phyloP scores from a whole-genome alignment of 495 filamentous ascomycete species.

The Penicillium silybi region DNA sequence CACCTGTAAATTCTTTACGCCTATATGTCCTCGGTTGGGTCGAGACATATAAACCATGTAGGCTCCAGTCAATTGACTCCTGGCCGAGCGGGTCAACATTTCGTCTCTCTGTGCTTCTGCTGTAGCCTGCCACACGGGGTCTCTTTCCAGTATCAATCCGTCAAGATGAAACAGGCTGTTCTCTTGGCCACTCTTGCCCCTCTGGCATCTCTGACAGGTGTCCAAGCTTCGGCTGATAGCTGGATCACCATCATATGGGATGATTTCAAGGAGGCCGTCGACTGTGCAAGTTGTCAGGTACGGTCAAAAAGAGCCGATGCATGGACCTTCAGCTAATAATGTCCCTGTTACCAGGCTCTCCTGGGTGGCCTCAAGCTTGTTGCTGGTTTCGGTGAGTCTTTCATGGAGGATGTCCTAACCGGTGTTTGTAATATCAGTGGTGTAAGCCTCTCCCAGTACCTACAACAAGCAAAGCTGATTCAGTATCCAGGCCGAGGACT shows the following conservation, averaged over 20 bases:
- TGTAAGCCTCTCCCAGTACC: constrained; percentile 18
- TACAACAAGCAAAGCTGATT: neutral
- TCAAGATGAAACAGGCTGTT: constrained; percentile 7
- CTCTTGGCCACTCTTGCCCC: constrained; percentile 3
- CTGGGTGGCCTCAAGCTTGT: constrained; percentile 44
- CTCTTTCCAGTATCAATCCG: neutral
- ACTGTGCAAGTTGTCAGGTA: constrained; percentile 21
- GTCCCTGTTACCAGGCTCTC: constrained; percentile 26
- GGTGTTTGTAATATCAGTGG: constrained; percentile 43
- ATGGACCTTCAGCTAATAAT: neutral
- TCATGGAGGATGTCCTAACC: constrained; percentile 38
- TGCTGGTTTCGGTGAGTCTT: constrained; percentile 38
- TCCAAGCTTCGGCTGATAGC: constrained; percentile 6
- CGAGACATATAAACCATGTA: constrained; percentile 3
- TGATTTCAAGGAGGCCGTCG: constrained; percentile 20
- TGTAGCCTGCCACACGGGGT: neutral
- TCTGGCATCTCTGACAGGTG: neutral
- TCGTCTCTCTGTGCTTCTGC: neutral
- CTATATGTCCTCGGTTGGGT: neutral
- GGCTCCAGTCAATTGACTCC: neutral
- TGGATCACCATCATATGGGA: constrained; percentile 19
- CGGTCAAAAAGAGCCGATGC: neutral
- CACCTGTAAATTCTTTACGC: neutral
- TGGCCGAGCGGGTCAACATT: neutral
- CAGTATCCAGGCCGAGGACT: constrained; percentile 33